Evolutionary conservation across 2,329 filamentous ascomycete genomes (phyloP).

Genomic region (Colletotrichum costaricense): DNA sequence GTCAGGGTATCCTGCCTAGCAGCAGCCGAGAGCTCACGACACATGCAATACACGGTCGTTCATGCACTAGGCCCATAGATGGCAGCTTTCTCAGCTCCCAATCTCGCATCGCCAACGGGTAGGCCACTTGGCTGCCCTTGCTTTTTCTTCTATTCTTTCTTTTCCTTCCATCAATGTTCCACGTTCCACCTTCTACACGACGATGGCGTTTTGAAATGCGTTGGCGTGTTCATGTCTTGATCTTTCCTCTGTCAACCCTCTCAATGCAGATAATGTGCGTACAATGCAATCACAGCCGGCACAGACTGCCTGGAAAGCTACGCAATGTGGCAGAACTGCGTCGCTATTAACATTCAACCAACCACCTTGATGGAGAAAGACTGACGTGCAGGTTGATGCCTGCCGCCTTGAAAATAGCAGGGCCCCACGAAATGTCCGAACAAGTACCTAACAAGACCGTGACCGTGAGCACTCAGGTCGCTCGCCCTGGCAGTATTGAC

Average conservation of each 20-base stretch:
- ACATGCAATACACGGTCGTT: slow-evolving; percentile 13
- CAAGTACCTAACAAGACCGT: not conserved
- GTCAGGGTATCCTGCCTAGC: not conserved
- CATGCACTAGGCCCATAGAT: not conserved
- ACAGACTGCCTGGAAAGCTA: slow-evolving; percentile 5
- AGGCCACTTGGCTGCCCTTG: not conserved
- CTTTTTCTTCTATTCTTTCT: not conserved
- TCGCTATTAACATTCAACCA: not conserved
- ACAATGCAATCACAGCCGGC: slow-evolving; percentile 6
- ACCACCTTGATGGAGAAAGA: not conserved
- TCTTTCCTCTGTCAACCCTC: slow-evolving; percentile 8
- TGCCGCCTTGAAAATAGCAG: not conserved
- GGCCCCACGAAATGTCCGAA: not conserved
- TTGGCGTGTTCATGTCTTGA: not conserved
- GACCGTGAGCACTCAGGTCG: not conserved
- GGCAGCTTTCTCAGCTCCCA: slow-evolving; percentile 1
- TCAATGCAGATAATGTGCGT: not conserved
- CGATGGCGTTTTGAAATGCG: not conserved
- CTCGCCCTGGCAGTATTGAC: not conserved
- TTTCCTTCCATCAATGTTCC: not conserved
- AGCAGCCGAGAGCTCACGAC: not conserved
- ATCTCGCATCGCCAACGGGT: not conserved
- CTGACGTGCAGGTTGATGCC: not conserved
- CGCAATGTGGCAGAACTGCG: not conserved
- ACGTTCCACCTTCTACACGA: not conserved